These are phyloP conservation scores for Pleurozium schreberi DNA, from an alignment of 225 moss, liverwort and hornwort species.

Conservation along the genomic window DNA sequence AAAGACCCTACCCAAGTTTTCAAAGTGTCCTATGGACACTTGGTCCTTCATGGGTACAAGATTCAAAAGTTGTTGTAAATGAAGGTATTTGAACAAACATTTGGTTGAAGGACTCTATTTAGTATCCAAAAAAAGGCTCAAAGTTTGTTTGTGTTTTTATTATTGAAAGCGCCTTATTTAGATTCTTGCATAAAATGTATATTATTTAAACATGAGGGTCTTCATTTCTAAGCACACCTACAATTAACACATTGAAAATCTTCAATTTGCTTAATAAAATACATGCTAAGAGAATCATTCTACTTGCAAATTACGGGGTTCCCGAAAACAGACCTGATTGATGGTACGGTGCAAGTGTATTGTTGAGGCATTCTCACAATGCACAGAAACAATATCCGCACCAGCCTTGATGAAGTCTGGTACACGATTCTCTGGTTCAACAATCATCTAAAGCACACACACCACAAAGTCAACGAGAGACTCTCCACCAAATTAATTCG, in stretches of 20 bases:
- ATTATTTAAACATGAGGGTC: no score
- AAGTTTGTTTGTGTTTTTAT: accelerated
- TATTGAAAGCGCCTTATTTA: no score
- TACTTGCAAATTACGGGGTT: background rate
- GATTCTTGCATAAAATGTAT: background rate
- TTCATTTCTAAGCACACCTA: background rate
- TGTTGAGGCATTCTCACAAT: slow-evolving; percentile 77
- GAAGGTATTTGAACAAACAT: background rate
- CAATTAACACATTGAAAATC: background rate
- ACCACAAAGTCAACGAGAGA: background rate
- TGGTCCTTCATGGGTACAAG: background rate
- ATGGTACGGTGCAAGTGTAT: slow-evolving; percentile 94
- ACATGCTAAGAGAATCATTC: no score
- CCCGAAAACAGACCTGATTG: slow-evolving; percentile 39
- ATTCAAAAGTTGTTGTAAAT: background rate
- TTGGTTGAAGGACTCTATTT: accelerated
- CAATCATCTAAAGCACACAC: slow-evolving; percentile 69
- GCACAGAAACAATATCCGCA: slow-evolving; percentile 95
- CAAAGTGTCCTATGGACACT: no score
- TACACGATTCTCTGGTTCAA: slow-evolving; percentile 80
- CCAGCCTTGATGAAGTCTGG: slow-evolving; percentile 96
- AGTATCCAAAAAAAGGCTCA: accelerated
- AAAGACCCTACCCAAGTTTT: no score
- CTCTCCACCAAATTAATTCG: background rate
- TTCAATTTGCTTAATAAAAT: background rate